Conservation (phyloP, 192 early-diverging fungal species). For the Podila verticillata region DNA sequence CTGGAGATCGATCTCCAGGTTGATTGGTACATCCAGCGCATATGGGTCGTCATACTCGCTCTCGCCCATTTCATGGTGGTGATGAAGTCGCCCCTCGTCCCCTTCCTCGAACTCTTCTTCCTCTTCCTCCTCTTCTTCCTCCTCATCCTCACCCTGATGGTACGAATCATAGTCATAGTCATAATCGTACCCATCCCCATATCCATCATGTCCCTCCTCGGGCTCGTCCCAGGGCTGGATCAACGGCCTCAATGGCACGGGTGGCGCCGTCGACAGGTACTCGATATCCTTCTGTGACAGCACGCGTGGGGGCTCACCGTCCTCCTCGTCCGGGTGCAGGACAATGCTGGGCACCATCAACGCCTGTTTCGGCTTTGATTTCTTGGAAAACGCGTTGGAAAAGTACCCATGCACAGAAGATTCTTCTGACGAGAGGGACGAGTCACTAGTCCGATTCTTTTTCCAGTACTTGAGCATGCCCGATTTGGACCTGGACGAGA, state of each 20-base stretch:
- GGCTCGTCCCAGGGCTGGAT: constrained; percentile 27
- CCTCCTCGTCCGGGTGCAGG: constrained; percentile 45
- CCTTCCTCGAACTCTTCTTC: constrained; percentile 4
- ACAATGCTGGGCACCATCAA: constrained; percentile 27
- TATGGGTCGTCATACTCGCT: constrained; percentile 24
- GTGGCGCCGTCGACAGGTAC: constrained; percentile 35
- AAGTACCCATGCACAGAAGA: not conserved
- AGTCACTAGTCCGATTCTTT: not conserved
- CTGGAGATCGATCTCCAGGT: constrained; percentile 43
- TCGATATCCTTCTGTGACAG: constrained; percentile 38
- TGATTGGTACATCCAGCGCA: constrained; percentile 45
- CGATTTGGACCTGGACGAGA: constrained; percentile 6
- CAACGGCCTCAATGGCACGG: constrained; percentile 16
- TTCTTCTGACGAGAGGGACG: not conserved
- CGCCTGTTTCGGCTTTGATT: not conserved
- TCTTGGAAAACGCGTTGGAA: constrained; percentile 22
- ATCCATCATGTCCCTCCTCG: not conserved
- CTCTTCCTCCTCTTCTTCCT: constrained; percentile 1
- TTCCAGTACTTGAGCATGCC: constrained; percentile 23
- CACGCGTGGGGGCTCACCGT: constrained; percentile 24
- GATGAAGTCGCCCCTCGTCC: not conserved
- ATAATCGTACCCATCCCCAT: constrained; percentile 21
- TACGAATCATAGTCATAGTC: constrained; percentile 32
- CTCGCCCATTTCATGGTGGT: constrained; percentile 5
- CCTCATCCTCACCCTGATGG: constrained; percentile 4